These are phyloP conservation scores for Aureobasidium sp. DNA, from an alignment of 2,329 filamentous ascomycete species.

Conservation along the genomic window DNA sequence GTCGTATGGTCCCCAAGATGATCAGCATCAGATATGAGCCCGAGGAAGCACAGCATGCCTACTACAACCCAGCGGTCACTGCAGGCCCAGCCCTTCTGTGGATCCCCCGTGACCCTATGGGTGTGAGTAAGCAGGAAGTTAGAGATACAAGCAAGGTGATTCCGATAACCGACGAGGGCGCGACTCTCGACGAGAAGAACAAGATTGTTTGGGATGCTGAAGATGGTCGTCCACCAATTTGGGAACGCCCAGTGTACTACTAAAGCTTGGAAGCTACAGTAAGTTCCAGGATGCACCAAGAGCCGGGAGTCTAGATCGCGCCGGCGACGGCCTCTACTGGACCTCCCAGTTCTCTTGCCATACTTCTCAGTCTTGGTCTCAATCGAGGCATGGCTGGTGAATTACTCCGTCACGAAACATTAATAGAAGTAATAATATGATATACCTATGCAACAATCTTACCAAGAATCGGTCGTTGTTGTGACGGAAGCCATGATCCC, in stretches of 20 bases:
- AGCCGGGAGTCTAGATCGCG: no score
- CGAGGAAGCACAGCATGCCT: constrained; percentile 58
- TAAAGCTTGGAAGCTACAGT: background rate
- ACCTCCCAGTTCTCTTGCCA: no score
- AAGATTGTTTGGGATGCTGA: constrained; percentile 51
- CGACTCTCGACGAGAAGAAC: constrained; percentile 61
- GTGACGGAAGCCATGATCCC: no score
- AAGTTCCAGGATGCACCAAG: no score
- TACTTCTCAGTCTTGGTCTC: background rate
- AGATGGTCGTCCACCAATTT: constrained; percentile 50
- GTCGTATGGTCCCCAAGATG: constrained; percentile 56
- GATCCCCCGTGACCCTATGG: constrained; percentile 69
- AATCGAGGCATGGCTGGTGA: background rate
- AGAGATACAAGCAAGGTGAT: constrained; percentile 66
- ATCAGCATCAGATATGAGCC: constrained; percentile 51
- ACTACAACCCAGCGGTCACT: constrained; percentile 62
- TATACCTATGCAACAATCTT: no score
- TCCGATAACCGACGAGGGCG: constrained; percentile 72
- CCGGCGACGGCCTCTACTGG: no score
- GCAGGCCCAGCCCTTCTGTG: constrained; percentile 62
- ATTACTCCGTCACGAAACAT: background rate
- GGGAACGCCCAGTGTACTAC: constrained; percentile 35
- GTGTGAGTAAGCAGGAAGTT: constrained; percentile 70
- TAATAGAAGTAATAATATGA: background rate
- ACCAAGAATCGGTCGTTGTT: no score